Evolutionary conservation across 1,139 yeast genomes (phyloP).

Genomic region (Hansenula anomala): DNA sequence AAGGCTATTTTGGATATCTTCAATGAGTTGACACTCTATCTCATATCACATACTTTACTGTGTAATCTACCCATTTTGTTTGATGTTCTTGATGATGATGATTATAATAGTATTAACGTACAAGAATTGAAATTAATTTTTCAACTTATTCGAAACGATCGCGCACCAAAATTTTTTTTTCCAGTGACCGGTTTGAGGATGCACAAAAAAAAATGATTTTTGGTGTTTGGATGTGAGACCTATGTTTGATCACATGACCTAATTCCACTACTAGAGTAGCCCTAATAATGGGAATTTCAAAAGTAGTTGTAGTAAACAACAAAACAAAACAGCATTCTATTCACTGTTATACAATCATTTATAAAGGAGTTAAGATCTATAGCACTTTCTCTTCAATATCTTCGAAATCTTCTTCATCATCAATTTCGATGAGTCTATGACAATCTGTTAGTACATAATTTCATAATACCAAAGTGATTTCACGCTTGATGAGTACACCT

Average conservation of each 20-base stretch:
- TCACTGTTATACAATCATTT: too few species aligned
- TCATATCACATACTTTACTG: constrained; percentile 58
- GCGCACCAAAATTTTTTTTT: too few species aligned
- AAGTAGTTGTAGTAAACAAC: too few species aligned
- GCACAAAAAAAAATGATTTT: too few species aligned
- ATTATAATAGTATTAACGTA: background rate
- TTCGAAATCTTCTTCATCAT: constrained; percentile 61
- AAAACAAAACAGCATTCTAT: too few species aligned
- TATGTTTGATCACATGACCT: background rate
- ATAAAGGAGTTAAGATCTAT: too few species aligned
- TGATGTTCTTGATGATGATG: constrained; percentile 26
- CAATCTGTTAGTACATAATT: constrained; percentile 11
- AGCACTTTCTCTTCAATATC: constrained; percentile 33
- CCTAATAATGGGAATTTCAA: too few species aligned
- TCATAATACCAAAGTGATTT: background rate
- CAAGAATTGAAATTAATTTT: constrained; percentile 1
- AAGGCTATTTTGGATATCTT: background rate
- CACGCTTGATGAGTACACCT: too few species aligned
- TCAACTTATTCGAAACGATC: constrained; percentile 5
- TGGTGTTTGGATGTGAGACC: constrained; percentile 2
- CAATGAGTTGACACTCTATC: background rate
- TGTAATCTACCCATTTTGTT: constrained; percentile 79
- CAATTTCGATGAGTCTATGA: constrained; percentile 42
- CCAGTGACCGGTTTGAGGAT: too few species aligned
- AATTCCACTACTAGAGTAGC: too few species aligned